A percentile compares a stretch with the other conserved stretches of the same genome.
phyloP scores from a whole-genome alignment of 169 alveolate genomes.

The Cryptosporidium meleagridis region DNA sequence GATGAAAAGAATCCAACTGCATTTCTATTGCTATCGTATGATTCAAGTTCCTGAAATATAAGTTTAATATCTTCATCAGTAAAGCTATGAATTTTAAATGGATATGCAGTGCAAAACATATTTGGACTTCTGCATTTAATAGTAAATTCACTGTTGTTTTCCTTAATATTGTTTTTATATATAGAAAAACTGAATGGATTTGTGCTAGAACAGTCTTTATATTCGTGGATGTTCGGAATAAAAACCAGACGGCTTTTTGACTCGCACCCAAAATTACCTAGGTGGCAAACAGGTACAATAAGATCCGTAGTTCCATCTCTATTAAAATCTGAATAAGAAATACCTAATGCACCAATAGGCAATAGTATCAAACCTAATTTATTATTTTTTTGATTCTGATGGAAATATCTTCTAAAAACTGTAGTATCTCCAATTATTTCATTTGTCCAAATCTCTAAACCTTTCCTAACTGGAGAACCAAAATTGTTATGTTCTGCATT shows the following conservation, averaged over 20 bases:
- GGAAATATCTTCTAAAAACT: conserved; percentile 3
- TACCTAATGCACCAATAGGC: conserved; percentile 76
- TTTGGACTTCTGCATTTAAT: conserved; percentile 82
- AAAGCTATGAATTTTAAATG: conserved; percentile 78
- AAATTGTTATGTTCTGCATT: neutral
- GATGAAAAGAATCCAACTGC: conserved; percentile 25
- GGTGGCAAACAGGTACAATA: conserved; percentile 82
- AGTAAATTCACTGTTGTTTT: conserved; percentile 42
- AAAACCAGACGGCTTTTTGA: conserved; percentile 71
- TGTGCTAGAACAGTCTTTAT: conserved; percentile 6
- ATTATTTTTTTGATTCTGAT: neutral
- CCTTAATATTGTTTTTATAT: neutral
- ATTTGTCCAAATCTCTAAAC: conserved; percentile 58
- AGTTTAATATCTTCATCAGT: conserved; percentile 33
- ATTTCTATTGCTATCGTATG: neutral
- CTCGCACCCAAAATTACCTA: conserved; percentile 16
- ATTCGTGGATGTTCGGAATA: conserved; percentile 57
- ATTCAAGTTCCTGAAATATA: conserved; percentile 38
- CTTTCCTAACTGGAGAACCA: conserved; percentile 11
- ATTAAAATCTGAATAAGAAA: conserved; percentile 84
- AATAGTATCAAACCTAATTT: neutral
- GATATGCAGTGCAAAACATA: conserved; percentile 81
- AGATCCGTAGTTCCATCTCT: conserved; percentile 87
- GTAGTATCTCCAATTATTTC: conserved; percentile 15
- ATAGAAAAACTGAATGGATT: conserved; percentile 15